Evolutionary conservation across 441 rosid species (phyloP).

Genomic region (Iberis amara): DNA sequence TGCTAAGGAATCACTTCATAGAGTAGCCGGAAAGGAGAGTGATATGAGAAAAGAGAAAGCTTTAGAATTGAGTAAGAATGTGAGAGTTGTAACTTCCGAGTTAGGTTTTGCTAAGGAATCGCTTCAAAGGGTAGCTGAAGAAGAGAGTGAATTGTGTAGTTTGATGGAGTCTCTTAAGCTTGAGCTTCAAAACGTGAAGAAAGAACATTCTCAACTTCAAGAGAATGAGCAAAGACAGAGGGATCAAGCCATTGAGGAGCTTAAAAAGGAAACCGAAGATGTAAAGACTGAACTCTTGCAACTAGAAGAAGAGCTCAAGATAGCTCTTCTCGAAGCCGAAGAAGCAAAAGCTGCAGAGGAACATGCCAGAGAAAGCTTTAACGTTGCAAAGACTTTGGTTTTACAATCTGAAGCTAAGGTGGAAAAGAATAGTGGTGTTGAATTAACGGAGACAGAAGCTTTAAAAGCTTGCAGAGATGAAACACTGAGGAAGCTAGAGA

Average conservation of each 20-base stretch:
- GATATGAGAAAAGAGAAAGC: slow-evolving; percentile 44
- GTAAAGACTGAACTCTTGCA: slow-evolving; percentile 44
- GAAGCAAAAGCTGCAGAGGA: slow-evolving; percentile 62
- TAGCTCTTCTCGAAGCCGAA: slow-evolving; percentile 60
- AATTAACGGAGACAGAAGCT: slow-evolving; percentile 79
- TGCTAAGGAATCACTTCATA: slow-evolving; percentile 36
- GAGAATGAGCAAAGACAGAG: slow-evolving; percentile 56
- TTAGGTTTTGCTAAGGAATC: slow-evolving; percentile 74
- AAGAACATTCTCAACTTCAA: slow-evolving; percentile 62
- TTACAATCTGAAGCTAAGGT: slow-evolving; percentile 62
- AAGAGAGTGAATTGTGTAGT: slow-evolving; percentile 49
- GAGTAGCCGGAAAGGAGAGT: slow-evolving; percentile 65
- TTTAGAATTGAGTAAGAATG: slow-evolving; percentile 42
- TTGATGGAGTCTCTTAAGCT: slow-evolving; percentile 62
- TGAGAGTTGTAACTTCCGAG: slow-evolving; percentile 59
- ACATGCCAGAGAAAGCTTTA: slow-evolving; percentile 51
- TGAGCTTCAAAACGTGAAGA: slow-evolving; percentile 69
- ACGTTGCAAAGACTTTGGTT: slow-evolving; percentile 46
- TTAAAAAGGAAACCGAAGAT: slow-evolving; percentile 59
- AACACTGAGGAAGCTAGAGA: slow-evolving; percentile 56
- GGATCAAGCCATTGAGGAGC: slow-evolving; percentile 49
- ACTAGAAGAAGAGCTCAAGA: slow-evolving; percentile 56
- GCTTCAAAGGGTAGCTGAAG: slow-evolving; percentile 68
- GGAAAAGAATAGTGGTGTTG: slow-evolving; percentile 69
- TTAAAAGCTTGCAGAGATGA: slow-evolving; percentile 82